These are phyloP conservation scores for Xylaria curta DNA, from an alignment of 495 filamentous ascomycete genomes.

Conservation along the genomic window DNA sequence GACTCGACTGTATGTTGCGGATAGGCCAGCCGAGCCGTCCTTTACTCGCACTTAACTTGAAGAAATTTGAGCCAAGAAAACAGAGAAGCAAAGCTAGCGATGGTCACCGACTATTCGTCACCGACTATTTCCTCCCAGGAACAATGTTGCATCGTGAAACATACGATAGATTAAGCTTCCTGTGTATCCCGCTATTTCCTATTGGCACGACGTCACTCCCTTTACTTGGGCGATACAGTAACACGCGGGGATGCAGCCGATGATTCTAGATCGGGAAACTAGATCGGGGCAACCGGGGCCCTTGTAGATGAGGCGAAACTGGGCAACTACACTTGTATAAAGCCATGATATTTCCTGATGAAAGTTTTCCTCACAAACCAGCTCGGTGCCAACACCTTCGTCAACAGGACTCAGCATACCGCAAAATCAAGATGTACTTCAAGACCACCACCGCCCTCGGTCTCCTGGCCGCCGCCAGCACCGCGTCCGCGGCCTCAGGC, in stretches of 20 bases:
- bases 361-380: background rate
- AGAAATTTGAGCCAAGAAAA: background rate
- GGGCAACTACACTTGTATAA: background rate
- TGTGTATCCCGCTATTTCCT: background rate
- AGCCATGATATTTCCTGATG: background rate
- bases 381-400: background rate
- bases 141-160: background rate
- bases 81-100: background rate
- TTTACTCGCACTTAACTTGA: background rate
- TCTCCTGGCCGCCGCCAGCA: conserved; percentile 15
- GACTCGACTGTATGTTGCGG: background rate
- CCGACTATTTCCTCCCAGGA: background rate
- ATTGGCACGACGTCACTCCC: conserved; percentile 1
- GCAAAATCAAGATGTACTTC: conserved; percentile 17
- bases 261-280: background rate
- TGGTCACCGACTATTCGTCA: background rate
- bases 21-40: background rate
- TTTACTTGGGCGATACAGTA: background rate
- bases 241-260: background rate
- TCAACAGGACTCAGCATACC: background rate
- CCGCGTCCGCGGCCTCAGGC: conserved; percentile 21
- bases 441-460: conserved; percentile 6
- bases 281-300: background rate
- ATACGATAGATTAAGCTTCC: background rate
- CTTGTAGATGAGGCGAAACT: background rate